Percentiles rank a stretch among this genome's conserved stretches.
Conservation (phyloP, 1,139 yeast species). For the Suhomyces maxii region DNA sequence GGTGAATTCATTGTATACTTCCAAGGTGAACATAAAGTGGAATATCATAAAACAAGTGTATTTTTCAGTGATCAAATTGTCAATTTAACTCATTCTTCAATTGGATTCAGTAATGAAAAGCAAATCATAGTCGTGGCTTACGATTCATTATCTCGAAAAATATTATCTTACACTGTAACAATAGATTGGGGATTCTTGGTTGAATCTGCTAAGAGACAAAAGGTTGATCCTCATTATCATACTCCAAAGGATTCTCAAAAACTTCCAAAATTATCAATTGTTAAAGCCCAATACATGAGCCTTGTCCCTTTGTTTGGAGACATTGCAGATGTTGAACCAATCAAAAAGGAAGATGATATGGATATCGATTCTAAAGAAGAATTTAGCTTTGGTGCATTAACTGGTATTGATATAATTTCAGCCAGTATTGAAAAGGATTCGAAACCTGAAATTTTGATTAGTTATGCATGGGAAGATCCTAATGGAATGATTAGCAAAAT, state of each 20-base stretch:
- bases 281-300: constrained; percentile 30
- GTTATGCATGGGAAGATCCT: constrained; percentile 26
- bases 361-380: constrained; percentile 17
- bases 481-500: constrained; percentile 27
- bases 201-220: constrained; percentile 49
- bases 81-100: constrained; percentile 48
- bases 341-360: constrained; percentile 18
- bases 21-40: constrained; percentile 64
- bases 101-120: constrained; percentile 59
- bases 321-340: not conserved
- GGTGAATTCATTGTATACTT: constrained; percentile 61
- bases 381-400: constrained; percentile 16
- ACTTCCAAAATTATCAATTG: constrained; percentile 26
- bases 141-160: constrained; percentile 37
- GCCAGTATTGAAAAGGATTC: constrained; percentile 38
- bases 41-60: constrained; percentile 42
- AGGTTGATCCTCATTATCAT: constrained; percentile 51
- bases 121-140: constrained; percentile 50
- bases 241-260: constrained; percentile 47
- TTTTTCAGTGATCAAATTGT: constrained; percentile 24
- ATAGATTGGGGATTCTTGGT: constrained; percentile 65
- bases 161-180: constrained; percentile 48
- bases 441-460: constrained; percentile 39
- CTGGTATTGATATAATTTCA: constrained; percentile 43
- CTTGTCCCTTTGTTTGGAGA: constrained; percentile 22